phyloP scores from a whole-genome alignment of 2,329 filamentous ascomycete genomes.

The Didymella exigua region DNA sequence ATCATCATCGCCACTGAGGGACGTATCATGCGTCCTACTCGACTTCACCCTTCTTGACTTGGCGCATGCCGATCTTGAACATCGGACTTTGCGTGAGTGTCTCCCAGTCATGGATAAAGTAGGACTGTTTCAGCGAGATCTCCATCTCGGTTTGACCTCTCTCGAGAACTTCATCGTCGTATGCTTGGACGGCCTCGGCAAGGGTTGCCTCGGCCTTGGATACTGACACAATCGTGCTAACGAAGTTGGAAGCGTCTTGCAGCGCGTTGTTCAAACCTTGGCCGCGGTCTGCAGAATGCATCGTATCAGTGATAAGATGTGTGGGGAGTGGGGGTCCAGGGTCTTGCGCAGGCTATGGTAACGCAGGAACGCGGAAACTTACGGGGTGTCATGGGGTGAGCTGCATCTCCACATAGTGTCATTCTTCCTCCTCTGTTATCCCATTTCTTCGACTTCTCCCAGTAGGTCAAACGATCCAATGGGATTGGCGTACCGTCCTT shows the following conservation, averaged over 20 bases:
- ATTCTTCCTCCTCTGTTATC: constrained; percentile 39
- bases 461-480: constrained; percentile 39
- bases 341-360: constrained; percentile 6
- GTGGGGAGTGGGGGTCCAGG: constrained; percentile 15
- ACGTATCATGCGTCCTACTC: constrained; percentile 6
- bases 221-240: constrained; percentile 22
- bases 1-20: neutral
- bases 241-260: constrained; percentile 36
- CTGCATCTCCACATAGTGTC: constrained; percentile 46
- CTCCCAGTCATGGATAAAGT: constrained; percentile 54
- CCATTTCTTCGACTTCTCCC: constrained; percentile 39
- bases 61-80: constrained; percentile 31
- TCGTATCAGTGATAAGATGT: constrained; percentile 10
- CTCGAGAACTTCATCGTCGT: constrained; percentile 48
- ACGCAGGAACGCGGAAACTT: constrained; percentile 18
- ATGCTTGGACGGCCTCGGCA: constrained; percentile 29
- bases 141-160: constrained; percentile 54
- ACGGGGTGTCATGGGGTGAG: constrained; percentile 48
- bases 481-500: constrained; percentile 30
- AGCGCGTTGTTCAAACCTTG: constrained; percentile 47
- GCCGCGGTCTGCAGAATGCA: constrained; percentile 36
- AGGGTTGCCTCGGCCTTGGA: constrained; percentile 12
- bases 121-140: constrained; percentile 51
- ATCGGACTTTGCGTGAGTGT: constrained; percentile 37
- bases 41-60: constrained; percentile 16